phyloP scores from a whole-genome alignment of 2,329 filamentous ascomycete species.

The Talaromyces sp. region DNA sequence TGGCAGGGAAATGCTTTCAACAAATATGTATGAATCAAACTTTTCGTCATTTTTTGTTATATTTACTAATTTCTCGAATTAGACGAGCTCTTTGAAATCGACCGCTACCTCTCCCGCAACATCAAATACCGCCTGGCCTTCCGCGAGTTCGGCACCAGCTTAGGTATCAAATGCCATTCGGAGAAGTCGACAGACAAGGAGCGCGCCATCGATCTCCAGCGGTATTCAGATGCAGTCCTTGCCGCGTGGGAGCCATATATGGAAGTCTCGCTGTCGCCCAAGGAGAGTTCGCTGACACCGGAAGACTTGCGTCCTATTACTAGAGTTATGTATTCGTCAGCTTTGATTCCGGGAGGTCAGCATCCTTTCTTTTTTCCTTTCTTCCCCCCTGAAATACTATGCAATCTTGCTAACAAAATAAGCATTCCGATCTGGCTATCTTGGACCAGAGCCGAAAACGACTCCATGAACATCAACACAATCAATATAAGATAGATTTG shows the following conservation, averaged over 20 bases:
- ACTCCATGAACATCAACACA: slow-evolving; percentile 3
- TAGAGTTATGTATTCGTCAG: slow-evolving; percentile 53
- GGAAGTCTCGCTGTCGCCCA: slow-evolving; percentile 27
- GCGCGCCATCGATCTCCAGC: slow-evolving; percentile 23
- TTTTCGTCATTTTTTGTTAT: not conserved
- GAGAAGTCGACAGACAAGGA: slow-evolving; percentile 30
- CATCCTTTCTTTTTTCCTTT: not conserved
- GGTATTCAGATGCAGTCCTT: slow-evolving; percentile 31
- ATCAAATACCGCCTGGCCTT: slow-evolving; percentile 44
- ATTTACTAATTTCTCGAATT: not conserved
- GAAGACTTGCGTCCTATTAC: slow-evolving; percentile 50
- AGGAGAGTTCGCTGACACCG: slow-evolving; percentile 17
- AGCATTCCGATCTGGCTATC: slow-evolving; percentile 33
- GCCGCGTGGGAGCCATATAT: slow-evolving; percentile 35
- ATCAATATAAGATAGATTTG: not conserved
- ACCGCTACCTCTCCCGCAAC: slow-evolving; percentile 30
- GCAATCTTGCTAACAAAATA: not conserved
- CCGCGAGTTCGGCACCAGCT: slow-evolving; percentile 50
- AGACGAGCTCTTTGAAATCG: slow-evolving; percentile 33
- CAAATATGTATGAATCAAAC: slow-evolving; percentile 25
- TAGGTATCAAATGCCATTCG: slow-evolving; percentile 43
- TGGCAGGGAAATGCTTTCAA: slow-evolving; percentile 32
- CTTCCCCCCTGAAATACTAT: not conserved
- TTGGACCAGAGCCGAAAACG: slow-evolving; percentile 28
- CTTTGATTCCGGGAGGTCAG: slow-evolving; percentile 52